Percentiles rank a stretch among this genome's conserved stretches.
phyloP scores from a whole-genome alignment of 192 early-diverging fungal species.

The Backusella morwellensis region DNA sequence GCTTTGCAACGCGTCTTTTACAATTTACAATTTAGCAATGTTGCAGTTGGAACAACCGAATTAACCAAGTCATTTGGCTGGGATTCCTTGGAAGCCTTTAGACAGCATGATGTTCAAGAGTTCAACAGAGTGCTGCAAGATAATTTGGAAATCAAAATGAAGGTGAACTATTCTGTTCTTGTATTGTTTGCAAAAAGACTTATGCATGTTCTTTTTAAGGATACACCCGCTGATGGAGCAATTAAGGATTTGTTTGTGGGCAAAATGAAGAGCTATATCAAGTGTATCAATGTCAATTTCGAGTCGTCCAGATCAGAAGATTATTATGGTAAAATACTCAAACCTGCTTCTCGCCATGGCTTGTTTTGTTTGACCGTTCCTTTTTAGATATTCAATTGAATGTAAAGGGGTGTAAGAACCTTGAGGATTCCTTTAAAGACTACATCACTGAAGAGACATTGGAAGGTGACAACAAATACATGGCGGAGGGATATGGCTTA shows the following conservation, averaged over 20 bases:
- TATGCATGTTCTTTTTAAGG: constrained; percentile 30
- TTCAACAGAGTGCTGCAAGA: constrained; percentile 97
- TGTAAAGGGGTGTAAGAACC: constrained; percentile 89
- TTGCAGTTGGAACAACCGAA: constrained; percentile 87
- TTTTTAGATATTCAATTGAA: constrained; percentile 91
- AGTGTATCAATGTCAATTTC: constrained; percentile 92
- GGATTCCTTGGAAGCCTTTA: constrained; percentile 92
- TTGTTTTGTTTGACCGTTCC: neutral
- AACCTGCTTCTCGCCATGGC: neutral
- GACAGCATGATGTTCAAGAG: constrained; percentile 99
- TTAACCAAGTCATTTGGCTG: constrained; percentile 98
- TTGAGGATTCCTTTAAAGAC: constrained; percentile 88
- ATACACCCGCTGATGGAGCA: constrained; percentile 89
- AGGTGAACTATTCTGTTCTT: constrained; percentile 45
- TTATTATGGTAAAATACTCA: constrained; percentile 69
- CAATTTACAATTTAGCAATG: constrained; percentile 70
- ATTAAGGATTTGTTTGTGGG: constrained; percentile 92
- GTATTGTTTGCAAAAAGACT: neutral
- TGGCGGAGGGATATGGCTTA: constrained; percentile 90
- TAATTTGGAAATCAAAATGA: constrained; percentile 97
- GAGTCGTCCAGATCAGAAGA: constrained; percentile 94
- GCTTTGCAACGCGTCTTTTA: constrained; percentile 96
- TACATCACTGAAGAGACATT: constrained; percentile 90
- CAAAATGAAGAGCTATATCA: constrained; percentile 97
- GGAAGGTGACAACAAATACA: constrained; percentile 96